phyloP scores from a whole-genome alignment of 352 stramenopile genomes.

The Peronospora farinosa region DNA sequence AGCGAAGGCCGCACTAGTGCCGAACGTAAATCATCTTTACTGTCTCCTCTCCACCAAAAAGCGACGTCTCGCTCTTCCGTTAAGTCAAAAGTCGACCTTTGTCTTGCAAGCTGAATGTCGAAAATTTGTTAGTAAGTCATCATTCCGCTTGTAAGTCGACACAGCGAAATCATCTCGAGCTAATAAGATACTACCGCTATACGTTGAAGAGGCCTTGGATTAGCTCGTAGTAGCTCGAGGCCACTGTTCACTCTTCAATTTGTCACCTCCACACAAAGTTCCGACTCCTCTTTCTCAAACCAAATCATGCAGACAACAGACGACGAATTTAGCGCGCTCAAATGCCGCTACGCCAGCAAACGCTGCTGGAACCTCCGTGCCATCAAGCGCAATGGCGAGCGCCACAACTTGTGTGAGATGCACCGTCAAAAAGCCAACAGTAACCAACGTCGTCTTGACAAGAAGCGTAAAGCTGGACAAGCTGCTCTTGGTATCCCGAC shows the following conservation, averaged over 20 bases:
- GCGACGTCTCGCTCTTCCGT: constrained; percentile 5
- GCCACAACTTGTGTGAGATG: constrained; percentile 82
- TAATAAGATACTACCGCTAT: constrained; percentile 9
- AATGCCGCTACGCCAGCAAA: constrained; percentile 80
- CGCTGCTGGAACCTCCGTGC: constrained; percentile 75
- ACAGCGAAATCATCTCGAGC: neutral
- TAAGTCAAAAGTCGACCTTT: constrained; percentile 18
- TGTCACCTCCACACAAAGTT: constrained; percentile 13
- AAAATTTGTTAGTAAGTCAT: constrained; percentile 5
- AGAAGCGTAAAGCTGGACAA: constrained; percentile 57
- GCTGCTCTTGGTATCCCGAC: constrained; percentile 24
- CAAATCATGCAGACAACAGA: constrained; percentile 18
- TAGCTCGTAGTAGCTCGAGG: neutral
- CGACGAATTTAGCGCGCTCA: constrained; percentile 38
- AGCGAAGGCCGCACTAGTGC: constrained; percentile 12
- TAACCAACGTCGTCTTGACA: constrained; percentile 76
- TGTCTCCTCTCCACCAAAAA: constrained; percentile 28
- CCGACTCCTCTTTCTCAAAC: neutral
- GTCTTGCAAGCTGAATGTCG: constrained; percentile 4
- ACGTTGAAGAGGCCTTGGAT: constrained; percentile 14
- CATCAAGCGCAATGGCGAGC: constrained; percentile 76
- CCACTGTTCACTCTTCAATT: constrained; percentile 28
- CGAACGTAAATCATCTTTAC: constrained; percentile 31
- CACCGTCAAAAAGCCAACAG: constrained; percentile 79
- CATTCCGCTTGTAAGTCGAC: constrained; percentile 7